phyloP scores from a whole-genome alignment of 495 filamentous ascomycete species.

The Glonium stellatum region DNA sequence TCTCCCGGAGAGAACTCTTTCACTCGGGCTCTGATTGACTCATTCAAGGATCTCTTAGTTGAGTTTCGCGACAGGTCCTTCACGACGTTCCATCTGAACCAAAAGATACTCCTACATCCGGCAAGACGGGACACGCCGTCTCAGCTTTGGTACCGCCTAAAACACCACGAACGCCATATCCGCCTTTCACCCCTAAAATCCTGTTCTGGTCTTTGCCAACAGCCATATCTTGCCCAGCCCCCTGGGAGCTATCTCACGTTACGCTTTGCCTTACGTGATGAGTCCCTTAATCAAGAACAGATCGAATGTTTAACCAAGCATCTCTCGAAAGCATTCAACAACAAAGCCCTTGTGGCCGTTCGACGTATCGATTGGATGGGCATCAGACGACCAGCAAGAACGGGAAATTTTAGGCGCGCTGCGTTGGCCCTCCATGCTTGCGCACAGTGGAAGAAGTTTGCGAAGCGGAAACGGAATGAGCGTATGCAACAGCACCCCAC shows the following conservation, averaged over 20 bases:
- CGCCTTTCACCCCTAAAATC: constrained; percentile 12
- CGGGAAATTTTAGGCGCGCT: background rate
- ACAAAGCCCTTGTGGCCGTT: constrained; percentile 10
- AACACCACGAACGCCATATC: constrained; percentile 10
- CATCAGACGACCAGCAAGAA: background rate
- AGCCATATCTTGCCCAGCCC: constrained; percentile 4
- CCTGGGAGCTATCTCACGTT: constrained; percentile 12
- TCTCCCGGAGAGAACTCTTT: constrained; percentile 21
- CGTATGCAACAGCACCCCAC: background rate
- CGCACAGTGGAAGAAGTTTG: constrained; percentile 1
- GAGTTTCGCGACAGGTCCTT: constrained; percentile 9
- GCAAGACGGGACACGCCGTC: constrained; percentile 1
- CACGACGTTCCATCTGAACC: constrained; percentile 7
- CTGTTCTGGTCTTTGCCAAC: background rate
- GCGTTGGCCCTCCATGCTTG: background rate
- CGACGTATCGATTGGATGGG: constrained; percentile 19
- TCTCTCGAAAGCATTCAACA: constrained; percentile 7
- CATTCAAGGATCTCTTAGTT: constrained; percentile 13
- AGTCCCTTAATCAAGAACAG: constrained; percentile 10
- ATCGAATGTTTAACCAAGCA: constrained; percentile 11
- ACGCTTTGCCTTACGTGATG: constrained; percentile 13
- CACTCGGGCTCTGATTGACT: constrained; percentile 16
- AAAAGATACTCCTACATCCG: constrained; percentile 14
- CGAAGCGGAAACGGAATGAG: background rate
- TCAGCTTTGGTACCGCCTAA: constrained; percentile 12